Conservation (phyloP, 805 yeast genomes). For the Osmozyma mogii region DNA sequence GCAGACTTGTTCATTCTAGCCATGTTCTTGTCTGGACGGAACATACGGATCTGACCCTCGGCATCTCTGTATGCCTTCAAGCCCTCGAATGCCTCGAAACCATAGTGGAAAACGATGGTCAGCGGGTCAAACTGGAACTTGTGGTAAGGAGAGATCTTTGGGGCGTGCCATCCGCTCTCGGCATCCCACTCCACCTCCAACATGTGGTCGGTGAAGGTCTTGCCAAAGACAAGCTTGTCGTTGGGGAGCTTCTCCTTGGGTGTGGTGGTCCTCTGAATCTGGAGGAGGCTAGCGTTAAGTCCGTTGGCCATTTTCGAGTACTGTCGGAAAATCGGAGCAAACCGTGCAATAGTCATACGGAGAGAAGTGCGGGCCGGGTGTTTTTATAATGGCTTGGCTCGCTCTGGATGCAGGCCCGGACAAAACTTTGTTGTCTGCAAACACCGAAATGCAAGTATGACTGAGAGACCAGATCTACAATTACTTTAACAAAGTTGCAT, state of each 20-base stretch:
- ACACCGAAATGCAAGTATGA: no score
- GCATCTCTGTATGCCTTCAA: slow-evolving; percentile 76
- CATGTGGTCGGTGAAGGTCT: slow-evolving; percentile 80
- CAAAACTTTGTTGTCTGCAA: no score
- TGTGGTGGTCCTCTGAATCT: slow-evolving; percentile 27
- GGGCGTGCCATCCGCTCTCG: slow-evolving; percentile 78
- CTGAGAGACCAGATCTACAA: no score
- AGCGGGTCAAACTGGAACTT: slow-evolving; percentile 77
- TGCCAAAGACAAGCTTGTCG: slow-evolving; percentile 35
- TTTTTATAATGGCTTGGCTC: no score
- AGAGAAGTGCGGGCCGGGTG: no score
- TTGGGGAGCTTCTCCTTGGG: slow-evolving; percentile 31
- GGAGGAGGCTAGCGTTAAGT: slow-evolving; percentile 31
- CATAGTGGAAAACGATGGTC: slow-evolving; percentile 86
- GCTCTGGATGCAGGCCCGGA: no score
- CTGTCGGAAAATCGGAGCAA: no score
- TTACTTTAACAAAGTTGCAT: no score
- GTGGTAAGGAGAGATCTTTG: slow-evolving; percentile 81
- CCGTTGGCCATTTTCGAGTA: no score
- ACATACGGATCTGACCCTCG: slow-evolving; percentile 58
- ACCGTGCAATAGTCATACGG: no score
- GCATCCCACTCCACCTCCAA: slow-evolving; percentile 76
- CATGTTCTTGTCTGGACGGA: slow-evolving; percentile 92
- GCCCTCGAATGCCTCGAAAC: slow-evolving; percentile 93
- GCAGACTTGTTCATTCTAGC: slow-evolving; percentile 84